A percentile compares a stretch with the other conserved stretches of the same genome.
Evolutionary conservation across 2,329 filamentous ascomycete species (phyloP).

Genomic region (Sclerotinia trifoliorum): DNA sequence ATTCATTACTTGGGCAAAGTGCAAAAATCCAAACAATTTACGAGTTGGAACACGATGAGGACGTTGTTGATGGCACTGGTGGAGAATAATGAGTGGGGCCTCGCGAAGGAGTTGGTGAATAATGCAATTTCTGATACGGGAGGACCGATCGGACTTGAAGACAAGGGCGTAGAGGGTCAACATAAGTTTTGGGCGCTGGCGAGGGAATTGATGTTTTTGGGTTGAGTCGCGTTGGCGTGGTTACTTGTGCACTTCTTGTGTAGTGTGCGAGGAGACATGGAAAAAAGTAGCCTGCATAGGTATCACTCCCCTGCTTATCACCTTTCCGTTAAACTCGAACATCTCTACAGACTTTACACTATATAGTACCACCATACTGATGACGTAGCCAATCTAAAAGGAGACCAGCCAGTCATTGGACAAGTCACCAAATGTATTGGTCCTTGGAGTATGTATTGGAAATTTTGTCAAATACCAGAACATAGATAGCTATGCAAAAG

Average conservation of each 20-base stretch:
- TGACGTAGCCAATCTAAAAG: not conserved
- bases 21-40: slow-evolving; percentile 22
- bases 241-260: too few relatives aligned
- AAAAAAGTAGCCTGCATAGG: not conserved
- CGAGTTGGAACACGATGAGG: slow-evolving; percentile 36
- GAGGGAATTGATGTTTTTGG: slow-evolving; percentile 31
- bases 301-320: not conserved
- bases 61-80: slow-evolving; percentile 36
- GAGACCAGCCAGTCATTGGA: not conserved
- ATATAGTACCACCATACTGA: too few relatives aligned
- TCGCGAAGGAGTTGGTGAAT: slow-evolving; percentile 37
- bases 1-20: slow-evolving; percentile 48
- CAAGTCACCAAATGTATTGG: not conserved
- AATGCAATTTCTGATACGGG: slow-evolving; percentile 35
- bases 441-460: not conserved
- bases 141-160: slow-evolving; percentile 27
- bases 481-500: not conserved
- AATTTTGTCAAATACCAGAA: not conserved
- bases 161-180: slow-evolving; percentile 33
- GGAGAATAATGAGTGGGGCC: slow-evolving; percentile 36
- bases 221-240: not conserved
- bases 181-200: slow-evolving; percentile 38
- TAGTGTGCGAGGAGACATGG: not conserved
- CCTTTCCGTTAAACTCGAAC: not conserved
- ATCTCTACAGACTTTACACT: not conserved